Evolutionary conservation across 1,284 basidiomycete species (phyloP).

Genomic region (Boletus smithii): DNA sequence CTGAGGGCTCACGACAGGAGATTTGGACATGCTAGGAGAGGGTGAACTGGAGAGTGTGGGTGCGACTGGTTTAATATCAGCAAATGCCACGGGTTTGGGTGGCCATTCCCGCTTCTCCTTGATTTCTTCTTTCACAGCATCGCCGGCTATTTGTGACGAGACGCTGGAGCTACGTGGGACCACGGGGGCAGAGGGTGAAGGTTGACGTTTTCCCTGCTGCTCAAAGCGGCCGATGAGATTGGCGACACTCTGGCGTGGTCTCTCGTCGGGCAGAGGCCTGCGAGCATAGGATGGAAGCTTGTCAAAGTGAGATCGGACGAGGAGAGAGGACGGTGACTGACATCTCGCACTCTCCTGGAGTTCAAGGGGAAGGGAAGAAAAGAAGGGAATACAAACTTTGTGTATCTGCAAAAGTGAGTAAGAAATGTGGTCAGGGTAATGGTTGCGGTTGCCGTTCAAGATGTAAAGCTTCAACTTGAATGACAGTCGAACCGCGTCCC

Average conservation of each 20-base stretch:
- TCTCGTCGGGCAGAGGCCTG: slow-evolving; percentile 80
- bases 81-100: slow-evolving; percentile 42
- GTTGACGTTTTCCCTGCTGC: slow-evolving; percentile 65
- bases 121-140: slow-evolving; percentile 58
- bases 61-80: slow-evolving; percentile 33
- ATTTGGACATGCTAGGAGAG: slow-evolving; percentile 31
- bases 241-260: slow-evolving; percentile 74
- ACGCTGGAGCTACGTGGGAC: slow-evolving; percentile 58
- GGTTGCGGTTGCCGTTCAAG: slow-evolving; percentile 31
- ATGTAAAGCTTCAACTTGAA: not conserved
- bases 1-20: slow-evolving; percentile 22
- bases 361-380: slow-evolving; percentile 14
- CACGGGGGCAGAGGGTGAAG: slow-evolving; percentile 36
- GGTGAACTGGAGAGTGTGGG: slow-evolving; percentile 27
- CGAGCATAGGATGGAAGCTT: slow-evolving; percentile 3
- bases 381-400: slow-evolving; percentile 13
- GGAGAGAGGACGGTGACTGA: slow-evolving; percentile 18
- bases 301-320: slow-evolving; percentile 14
- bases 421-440: slow-evolving; percentile 19
- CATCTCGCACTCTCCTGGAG: slow-evolving; percentile 27
- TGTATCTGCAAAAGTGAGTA: slow-evolving; percentile 9
- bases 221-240: slow-evolving; percentile 83
- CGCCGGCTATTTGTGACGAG: slow-evolving; percentile 58
- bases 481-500: slow-evolving; percentile 4
- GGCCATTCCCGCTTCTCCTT: slow-evolving; percentile 77